A percentile compares a stretch with the other conserved stretches of the same genome.
These are phyloP conservation scores for Wickerhamomyces sp. DNA, from an alignment of 1,139 yeast genomes.

Conservation along the genomic window DNA sequence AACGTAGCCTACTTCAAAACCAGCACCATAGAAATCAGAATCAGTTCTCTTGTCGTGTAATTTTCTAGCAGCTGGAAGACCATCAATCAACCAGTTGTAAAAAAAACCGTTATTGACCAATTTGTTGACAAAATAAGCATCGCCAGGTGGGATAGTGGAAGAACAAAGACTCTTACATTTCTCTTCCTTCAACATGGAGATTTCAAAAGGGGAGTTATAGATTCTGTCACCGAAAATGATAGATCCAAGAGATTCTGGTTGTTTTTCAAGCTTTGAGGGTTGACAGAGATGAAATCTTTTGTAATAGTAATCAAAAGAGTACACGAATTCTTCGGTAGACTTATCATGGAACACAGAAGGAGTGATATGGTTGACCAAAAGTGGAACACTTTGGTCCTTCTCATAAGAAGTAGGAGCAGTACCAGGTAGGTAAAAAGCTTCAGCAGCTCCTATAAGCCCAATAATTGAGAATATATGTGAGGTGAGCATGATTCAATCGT, in stretches of 20 bases:
- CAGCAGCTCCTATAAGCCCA: slow-evolving; percentile 1
- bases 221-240: slow-evolving; percentile 94
- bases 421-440: slow-evolving; percentile 86
- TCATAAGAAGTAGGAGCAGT: slow-evolving; percentile 89
- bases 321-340: slow-evolving; percentile 44
- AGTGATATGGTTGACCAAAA: slow-evolving; percentile 84
- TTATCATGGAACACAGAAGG: slow-evolving; percentile 55
- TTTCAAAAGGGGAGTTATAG: slow-evolving; percentile 82
- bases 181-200: slow-evolving; percentile 70
- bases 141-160: slow-evolving; percentile 51
- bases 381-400: slow-evolving; percentile 65
- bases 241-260: slow-evolving; percentile 88
- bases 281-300: slow-evolving; percentile 78
- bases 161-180: slow-evolving; percentile 64
- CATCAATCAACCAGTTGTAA: slow-evolving; percentile 93
- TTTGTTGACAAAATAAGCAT: slow-evolving; percentile 69
- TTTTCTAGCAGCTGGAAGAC: slow-evolving; percentile 80
- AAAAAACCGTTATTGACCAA: slow-evolving; percentile 77
- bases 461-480: not conserved
- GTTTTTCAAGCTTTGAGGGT: slow-evolving; percentile 60
- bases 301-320: slow-evolving; percentile 82
- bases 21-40: slow-evolving; percentile 64
- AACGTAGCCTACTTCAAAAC: slow-evolving; percentile 75
- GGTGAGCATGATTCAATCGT: no score
- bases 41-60: slow-evolving; percentile 53